Percentiles rank a stretch among this genome's conserved stretches.
Conservation (phyloP, 352 stramenopile species). For the Achlya hypogyna region DNA sequence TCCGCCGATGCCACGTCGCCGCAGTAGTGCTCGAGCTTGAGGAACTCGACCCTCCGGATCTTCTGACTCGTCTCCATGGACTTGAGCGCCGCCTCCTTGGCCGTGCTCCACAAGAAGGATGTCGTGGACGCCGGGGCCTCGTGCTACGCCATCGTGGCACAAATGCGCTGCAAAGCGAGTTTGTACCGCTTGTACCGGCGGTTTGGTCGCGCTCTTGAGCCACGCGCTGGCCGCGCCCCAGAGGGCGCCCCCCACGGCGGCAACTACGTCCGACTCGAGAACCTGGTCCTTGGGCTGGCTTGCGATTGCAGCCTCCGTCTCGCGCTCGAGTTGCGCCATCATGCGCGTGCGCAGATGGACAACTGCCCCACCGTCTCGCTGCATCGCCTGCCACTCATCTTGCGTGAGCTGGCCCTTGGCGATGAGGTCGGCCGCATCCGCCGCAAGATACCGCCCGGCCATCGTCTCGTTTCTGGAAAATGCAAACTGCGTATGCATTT, state of each 20-base stretch:
- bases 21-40: constrained; percentile 51
- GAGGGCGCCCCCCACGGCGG: constrained; percentile 46
- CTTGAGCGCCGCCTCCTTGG: constrained; percentile 59
- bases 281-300: constrained; percentile 15
- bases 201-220: constrained; percentile 25
- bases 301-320: neutral
- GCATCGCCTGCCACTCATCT: neutral
- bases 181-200: constrained; percentile 17
- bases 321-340: neutral
- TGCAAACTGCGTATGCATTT: neutral
- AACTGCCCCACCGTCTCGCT: neutral
- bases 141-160: neutral
- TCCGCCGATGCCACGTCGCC: constrained; percentile 45
- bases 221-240: constrained; percentile 64
- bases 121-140: neutral
- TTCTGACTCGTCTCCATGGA: constrained; percentile 62
- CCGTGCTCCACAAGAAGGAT: constrained; percentile 52
- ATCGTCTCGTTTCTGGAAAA: neutral
- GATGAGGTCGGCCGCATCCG: neutral
- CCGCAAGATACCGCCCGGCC: neutral
- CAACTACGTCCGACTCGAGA: constrained; percentile 35
- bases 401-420: constrained; percentile 2
- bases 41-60: constrained; percentile 52
- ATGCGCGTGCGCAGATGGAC: neutral
- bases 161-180: neutral